phyloP scores from a whole-genome alignment of 768 basidiomycete genomes.

The Rickenella mellea region DNA sequence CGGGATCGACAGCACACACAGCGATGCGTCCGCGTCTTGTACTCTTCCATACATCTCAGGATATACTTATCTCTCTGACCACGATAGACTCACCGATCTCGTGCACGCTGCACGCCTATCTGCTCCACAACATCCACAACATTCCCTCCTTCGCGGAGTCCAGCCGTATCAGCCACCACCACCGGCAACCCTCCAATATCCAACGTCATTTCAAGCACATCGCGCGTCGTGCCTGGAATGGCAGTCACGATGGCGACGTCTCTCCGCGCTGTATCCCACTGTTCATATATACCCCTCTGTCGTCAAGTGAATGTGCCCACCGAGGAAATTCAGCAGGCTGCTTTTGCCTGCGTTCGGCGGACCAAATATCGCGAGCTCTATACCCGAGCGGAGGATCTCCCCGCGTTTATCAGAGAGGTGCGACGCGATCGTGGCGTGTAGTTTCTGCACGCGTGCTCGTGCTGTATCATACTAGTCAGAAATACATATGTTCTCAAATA shows the following conservation, averaged over 20 bases:
- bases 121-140: conserved; percentile 51
- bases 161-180: conserved; percentile 79
- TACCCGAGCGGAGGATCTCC: conserved; percentile 75
- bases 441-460: conserved; percentile 32
- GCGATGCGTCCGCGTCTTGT: conserved; percentile 51
- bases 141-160: conserved; percentile 60
- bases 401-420: conserved; percentile 70
- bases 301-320: conserved; percentile 24
- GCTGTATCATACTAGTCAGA: conserved; percentile 30
- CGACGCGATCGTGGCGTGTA: conserved; percentile 40
- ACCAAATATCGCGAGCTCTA: conserved; percentile 81
- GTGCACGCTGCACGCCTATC: conserved; percentile 73
- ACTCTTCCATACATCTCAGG: conserved; percentile 34
- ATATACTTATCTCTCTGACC: not conserved
- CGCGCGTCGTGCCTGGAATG: conserved; percentile 83
- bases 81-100: not conserved
- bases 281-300: not conserved
- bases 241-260: conserved; percentile 87
- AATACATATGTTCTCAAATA: conserved; percentile 2
- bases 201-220: conserved; percentile 75
- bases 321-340: conserved; percentile 76
- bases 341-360: conserved; percentile 95
- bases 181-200: conserved; percentile 86
- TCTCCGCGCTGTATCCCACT: conserved; percentile 60
- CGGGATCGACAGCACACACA: conserved; percentile 76